Evolutionary conservation across 1,284 basidiomycete genomes (phyloP).

Genomic region (Baeospora myosura): DNA sequence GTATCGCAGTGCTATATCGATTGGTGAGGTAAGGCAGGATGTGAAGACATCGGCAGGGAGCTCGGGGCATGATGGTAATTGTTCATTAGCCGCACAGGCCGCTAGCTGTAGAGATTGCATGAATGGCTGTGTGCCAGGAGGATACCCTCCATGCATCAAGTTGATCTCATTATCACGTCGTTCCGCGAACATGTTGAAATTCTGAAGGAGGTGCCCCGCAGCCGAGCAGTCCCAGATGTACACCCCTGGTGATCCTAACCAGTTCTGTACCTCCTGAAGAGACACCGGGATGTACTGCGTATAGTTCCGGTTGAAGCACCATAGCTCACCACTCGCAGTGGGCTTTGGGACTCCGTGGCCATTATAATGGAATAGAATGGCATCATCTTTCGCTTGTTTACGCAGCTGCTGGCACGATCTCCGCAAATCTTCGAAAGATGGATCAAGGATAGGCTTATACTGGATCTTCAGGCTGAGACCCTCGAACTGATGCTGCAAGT

Average conservation of each 20-base stretch:
- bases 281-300: slow-evolving; percentile 99
- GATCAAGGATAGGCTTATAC: slow-evolving; percentile 91
- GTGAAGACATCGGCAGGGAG: slow-evolving; percentile 97
- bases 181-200: slow-evolving; percentile 86
- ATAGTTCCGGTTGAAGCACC: slow-evolving; percentile 98
- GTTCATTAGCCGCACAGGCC: slow-evolving; percentile 88
- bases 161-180: slow-evolving; percentile 77
- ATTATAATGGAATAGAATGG: slow-evolving; percentile 96
- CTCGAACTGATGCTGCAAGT: slow-evolving; percentile 95
- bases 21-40: slow-evolving; percentile 94
- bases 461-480: slow-evolving; percentile 86
- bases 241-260: slow-evolving; percentile 91
- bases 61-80: slow-evolving; percentile 91
- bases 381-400: slow-evolving; percentile 88
- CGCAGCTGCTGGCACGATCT: slow-evolving; percentile 83
- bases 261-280: slow-evolving; percentile 85
- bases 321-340: slow-evolving; percentile 92
- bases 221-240: slow-evolving; percentile 99
- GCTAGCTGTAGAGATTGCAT: slow-evolving; percentile 93
- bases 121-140: slow-evolving; percentile 65
- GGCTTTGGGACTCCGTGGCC: slow-evolving; percentile 98
- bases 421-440: slow-evolving; percentile 90
- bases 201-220: slow-evolving; percentile 87
- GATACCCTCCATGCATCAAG: slow-evolving; percentile 50
- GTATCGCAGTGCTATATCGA: slow-evolving; percentile 94